Conservation (phyloP, 345 rosid species). For the Clarkia xantiana region DNA sequence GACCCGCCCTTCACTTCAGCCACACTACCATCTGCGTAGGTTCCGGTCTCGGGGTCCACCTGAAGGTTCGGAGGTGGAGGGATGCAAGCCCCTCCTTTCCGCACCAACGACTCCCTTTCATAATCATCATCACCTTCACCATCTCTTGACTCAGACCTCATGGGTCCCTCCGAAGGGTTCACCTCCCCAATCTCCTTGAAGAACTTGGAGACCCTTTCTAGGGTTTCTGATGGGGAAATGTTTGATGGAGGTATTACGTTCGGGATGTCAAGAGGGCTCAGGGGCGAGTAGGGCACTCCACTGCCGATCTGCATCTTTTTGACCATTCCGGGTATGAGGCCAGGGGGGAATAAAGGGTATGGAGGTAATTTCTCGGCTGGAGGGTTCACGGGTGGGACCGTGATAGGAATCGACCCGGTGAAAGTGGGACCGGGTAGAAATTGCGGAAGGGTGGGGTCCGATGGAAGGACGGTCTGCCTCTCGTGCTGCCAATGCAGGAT, state of each 20-base stretch:
- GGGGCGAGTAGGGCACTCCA: slow-evolving; percentile 91
- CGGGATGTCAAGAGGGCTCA: slow-evolving; percentile 95
- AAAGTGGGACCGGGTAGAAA: slow-evolving; percentile 44
- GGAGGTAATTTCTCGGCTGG: slow-evolving; percentile 66
- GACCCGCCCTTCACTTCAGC: slow-evolving; percentile 66
- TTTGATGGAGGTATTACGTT: slow-evolving; percentile 75
- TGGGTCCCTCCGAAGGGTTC: slow-evolving; percentile 71
- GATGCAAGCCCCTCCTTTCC: slow-evolving; percentile 82
- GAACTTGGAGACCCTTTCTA: slow-evolving; percentile 79
- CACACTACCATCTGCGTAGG: slow-evolving; percentile 66
- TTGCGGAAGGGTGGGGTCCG: slow-evolving; percentile 20
- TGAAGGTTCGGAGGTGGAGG: slow-evolving; percentile 89
- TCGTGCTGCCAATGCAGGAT: slow-evolving; percentile 50
- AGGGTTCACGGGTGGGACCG: slow-evolving; percentile 30
- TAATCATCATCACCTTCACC: slow-evolving; percentile 61
- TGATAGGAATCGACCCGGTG: slow-evolving; percentile 38
- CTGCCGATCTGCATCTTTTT: slow-evolving; percentile 97
- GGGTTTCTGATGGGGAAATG: slow-evolving; percentile 58
- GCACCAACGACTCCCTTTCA: slow-evolving; percentile 48
- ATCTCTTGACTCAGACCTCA: slow-evolving; percentile 42
- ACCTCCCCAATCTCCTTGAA: slow-evolving; percentile 88
- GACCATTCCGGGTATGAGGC: slow-evolving; percentile 98
- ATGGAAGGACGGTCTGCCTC: slow-evolving; percentile 24
- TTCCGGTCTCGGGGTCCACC: slow-evolving; percentile 80
- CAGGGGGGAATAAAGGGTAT: slow-evolving; percentile 95